phyloP scores from a whole-genome alignment of 805 yeast genomes.

The Saturnispora dispora region DNA sequence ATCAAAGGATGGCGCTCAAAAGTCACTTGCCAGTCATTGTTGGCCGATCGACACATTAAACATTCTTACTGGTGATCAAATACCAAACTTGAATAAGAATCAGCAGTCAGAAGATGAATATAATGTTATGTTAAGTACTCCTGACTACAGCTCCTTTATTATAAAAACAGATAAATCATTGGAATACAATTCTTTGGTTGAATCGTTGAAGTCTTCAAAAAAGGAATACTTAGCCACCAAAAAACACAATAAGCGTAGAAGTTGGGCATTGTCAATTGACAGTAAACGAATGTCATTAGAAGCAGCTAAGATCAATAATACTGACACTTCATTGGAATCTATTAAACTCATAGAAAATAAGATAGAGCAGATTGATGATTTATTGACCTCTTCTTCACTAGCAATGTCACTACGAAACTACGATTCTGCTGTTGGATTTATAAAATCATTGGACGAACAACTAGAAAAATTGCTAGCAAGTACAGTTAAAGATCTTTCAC shows the following conservation, averaged over 20 bases:
- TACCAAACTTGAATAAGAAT: constrained; percentile 44
- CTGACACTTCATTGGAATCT: constrained; percentile 11
- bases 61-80: constrained; percentile 25
- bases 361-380: constrained; percentile 32
- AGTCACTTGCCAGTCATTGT: constrained; percentile 59
- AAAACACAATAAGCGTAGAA: constrained; percentile 2
- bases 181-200: not conserved
- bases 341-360: constrained; percentile 15
- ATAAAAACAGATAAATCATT: constrained; percentile 1
- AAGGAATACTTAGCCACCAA: not conserved
- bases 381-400: constrained; percentile 41
- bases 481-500: constrained; percentile 17
- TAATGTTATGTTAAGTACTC: not conserved
- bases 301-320: constrained; percentile 38
- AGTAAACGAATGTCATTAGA: constrained; percentile 4
- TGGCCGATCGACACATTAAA: constrained; percentile 41
- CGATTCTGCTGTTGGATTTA: constrained; percentile 32
- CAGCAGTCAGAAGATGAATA: constrained; percentile 26
- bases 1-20: constrained; percentile 17
- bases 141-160: constrained; percentile 1
- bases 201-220: not conserved
- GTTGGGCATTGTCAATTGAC: constrained; percentile 1
- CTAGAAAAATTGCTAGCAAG: constrained; percentile 12
- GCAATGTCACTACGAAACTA: constrained; percentile 40
- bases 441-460: constrained; percentile 19